These are phyloP conservation scores for Rhizopus sp. DNA, from an alignment of 371 early-diverging fungal species.

Conservation along the genomic window DNA sequence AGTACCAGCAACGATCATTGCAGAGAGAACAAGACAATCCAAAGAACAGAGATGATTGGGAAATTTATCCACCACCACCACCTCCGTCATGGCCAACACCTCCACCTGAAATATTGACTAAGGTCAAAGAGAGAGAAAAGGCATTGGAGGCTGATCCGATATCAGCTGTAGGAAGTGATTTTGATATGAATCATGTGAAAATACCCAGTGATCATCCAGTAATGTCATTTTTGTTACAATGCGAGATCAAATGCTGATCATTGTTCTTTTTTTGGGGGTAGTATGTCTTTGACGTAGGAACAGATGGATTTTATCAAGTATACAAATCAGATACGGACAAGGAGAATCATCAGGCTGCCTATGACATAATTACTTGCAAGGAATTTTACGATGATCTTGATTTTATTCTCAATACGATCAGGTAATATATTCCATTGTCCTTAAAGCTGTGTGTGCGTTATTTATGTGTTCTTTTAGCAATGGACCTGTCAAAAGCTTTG, in stretches of 20 bases:
- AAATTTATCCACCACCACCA: slow-evolving; percentile 90
- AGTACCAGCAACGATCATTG: slow-evolving; percentile 80
- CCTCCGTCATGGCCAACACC: slow-evolving; percentile 70
- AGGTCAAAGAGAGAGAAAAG: slow-evolving; percentile 38
- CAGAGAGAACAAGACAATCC: slow-evolving; percentile 88
- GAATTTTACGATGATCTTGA: slow-evolving; percentile 93
- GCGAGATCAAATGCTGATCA: too few relatives aligned
- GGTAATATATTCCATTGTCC: too few relatives aligned
- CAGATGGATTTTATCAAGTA: slow-evolving; percentile 11
- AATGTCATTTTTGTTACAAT: too few relatives aligned
- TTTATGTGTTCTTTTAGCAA: slow-evolving; percentile 45
- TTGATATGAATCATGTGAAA: slow-evolving; percentile 61
- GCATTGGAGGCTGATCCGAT: slow-evolving; percentile 54
- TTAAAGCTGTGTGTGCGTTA: too few relatives aligned
- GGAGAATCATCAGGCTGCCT: slow-evolving; percentile 34
- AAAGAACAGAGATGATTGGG: slow-evolving; percentile 78
- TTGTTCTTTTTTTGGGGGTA: too few relatives aligned
- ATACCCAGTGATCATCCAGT: slow-evolving; percentile 56
- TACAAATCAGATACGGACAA: slow-evolving; percentile 2
- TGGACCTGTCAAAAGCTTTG: slow-evolving; percentile 95
- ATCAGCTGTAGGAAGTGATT: slow-evolving; percentile 56
- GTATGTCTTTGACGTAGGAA: slow-evolving; percentile 19
- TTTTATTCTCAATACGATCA: slow-evolving; percentile 75
- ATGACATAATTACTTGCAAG: slow-evolving; percentile 70
- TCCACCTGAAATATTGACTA: slow-evolving; percentile 43